A percentile compares a stretch with the other conserved stretches of the same genome.
Conservation (phyloP, 805 yeast genomes). For the Candida easanensis region DNA sequence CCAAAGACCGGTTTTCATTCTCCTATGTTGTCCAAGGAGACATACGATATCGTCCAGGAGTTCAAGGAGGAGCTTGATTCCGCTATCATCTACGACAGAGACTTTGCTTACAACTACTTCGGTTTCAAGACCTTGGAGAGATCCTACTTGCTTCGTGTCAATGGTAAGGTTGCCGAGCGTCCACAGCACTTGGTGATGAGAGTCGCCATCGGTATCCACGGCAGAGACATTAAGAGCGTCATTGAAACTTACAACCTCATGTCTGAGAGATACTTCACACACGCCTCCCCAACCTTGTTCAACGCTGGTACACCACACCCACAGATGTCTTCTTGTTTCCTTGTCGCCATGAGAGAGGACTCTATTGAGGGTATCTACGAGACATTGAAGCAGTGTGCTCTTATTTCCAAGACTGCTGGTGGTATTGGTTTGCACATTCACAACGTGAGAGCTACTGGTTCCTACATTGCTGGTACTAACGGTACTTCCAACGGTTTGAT, state of each 20-base stretch:
- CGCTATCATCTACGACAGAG: conserved; percentile 75
- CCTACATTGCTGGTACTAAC: conserved; percentile 88
- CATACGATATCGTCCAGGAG: conserved; percentile 57
- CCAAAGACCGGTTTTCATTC: conserved; percentile 69
- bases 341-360: conserved; percentile 88
- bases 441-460: conserved; percentile 85
- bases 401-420: conserved; percentile 93
- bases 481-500: conserved; percentile 91
- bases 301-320: conserved; percentile 88
- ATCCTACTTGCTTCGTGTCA: conserved; percentile 70
- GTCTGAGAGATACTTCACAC: conserved; percentile 86
- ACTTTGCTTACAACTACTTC: conserved; percentile 74
- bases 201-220: conserved; percentile 90
- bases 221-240: conserved; percentile 58
- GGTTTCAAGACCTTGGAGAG: conserved; percentile 89
- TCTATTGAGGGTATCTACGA: conserved; percentile 94
- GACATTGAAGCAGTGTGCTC: conserved; percentile 83
- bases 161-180: conserved; percentile 73
- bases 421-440: conserved; percentile 91
- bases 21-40: conserved; percentile 60
- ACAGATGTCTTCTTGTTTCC: conserved; percentile 88
- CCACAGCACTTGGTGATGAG: conserved; percentile 92
- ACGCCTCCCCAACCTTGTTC: conserved; percentile 95
- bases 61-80: conserved; percentile 67
- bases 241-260: conserved; percentile 83